Percentiles rank a stretch among this genome's conserved stretches.
Evolutionary conservation across 768 basidiomycete species (phyloP).

Genomic region (Dacryopinax primogenitus): DNA sequence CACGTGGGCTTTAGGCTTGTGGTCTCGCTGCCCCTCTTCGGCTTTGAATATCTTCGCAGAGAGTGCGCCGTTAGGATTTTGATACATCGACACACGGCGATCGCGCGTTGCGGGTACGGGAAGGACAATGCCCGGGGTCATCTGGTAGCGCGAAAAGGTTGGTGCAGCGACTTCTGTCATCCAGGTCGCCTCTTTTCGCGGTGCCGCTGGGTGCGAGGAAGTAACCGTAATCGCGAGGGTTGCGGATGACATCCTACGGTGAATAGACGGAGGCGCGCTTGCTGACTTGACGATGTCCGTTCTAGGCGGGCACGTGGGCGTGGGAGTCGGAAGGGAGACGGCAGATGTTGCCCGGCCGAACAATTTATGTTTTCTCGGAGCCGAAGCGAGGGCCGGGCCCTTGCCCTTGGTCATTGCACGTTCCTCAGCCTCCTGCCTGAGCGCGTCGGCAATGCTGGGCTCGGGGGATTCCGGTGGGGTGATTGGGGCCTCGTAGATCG

Average conservation of each 20-base stretch:
- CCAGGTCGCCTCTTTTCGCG: constrained; percentile 2
- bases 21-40: neutral
- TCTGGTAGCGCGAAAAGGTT: neutral
- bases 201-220: neutral
- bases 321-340: neutral
- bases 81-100: neutral
- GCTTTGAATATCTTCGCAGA: neutral
- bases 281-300: neutral
- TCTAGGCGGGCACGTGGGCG: neutral
- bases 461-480: neutral
- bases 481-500: neutral
- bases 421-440: neutral
- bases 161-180: neutral
- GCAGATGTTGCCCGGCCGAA: neutral
- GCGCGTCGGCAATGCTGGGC: neutral
- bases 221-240: neutral
- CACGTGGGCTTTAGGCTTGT: neutral
- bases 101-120: neutral
- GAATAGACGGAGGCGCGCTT: neutral
- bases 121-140: neutral
- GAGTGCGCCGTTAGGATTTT: neutral
- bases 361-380: neutral
- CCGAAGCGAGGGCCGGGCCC: too few relatives aligned
- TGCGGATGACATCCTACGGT: neutral
- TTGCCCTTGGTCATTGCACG: neutral